A percentile compares a stretch with the other conserved stretches of the same genome.
Evolutionary conservation across 345 rosid species (phyloP).

Genomic region (Chamaenerion angustifolium): DNA sequence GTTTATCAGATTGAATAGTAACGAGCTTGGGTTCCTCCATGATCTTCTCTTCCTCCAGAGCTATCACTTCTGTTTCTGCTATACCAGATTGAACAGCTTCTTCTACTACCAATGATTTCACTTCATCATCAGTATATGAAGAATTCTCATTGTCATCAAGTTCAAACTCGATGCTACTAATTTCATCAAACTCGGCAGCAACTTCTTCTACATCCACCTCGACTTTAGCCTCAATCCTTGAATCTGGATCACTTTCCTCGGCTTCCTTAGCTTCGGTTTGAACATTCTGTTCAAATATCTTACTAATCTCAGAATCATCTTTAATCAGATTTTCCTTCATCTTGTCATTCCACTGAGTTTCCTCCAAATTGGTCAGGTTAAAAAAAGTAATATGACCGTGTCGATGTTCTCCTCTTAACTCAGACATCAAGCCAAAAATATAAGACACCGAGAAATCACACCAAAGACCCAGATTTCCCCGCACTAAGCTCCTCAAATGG

Average conservation of each 20-base stretch:
- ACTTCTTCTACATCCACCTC: too few relatives aligned
- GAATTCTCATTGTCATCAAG: too few relatives aligned
- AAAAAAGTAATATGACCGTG: constrained; percentile 23
- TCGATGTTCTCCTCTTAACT: constrained; percentile 13
- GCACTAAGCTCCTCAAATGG: constrained; percentile 20
- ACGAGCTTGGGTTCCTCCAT: too few relatives aligned
- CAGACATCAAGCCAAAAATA: constrained; percentile 16
- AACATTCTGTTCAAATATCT: background rate
- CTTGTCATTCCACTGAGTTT: constrained; percentile 16
- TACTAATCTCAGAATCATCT: background rate
- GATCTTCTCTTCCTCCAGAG: too few relatives aligned
- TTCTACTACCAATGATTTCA: too few relatives aligned
- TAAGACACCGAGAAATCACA: constrained; percentile 18
- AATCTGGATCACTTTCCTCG: background rate
- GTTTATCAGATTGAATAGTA: too few relatives aligned
- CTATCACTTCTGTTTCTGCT: too few relatives aligned
- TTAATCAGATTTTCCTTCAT: background rate
- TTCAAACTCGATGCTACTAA: too few relatives aligned
- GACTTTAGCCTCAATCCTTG: too few relatives aligned
- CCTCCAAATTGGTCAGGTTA: constrained; percentile 34
- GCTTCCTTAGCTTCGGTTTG: background rate
- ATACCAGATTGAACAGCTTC: too few relatives aligned
- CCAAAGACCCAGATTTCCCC: constrained; percentile 24
- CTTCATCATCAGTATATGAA: too few relatives aligned
- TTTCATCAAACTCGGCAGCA: too few relatives aligned